phyloP scores from a whole-genome alignment of 306 rosid species.

The Ammopiptanthus mongolicus region DNA sequence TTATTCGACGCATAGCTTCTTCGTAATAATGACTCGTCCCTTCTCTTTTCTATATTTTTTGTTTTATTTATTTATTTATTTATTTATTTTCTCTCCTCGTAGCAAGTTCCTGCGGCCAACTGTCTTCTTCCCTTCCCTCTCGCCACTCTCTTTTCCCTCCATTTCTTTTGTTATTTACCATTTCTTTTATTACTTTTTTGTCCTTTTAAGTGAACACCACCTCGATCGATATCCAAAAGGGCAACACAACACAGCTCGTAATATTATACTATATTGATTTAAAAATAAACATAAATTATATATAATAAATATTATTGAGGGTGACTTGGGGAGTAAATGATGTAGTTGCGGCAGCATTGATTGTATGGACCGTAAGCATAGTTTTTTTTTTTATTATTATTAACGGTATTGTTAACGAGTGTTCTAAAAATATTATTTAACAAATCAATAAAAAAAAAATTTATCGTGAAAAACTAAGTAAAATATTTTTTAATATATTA shows the following conservation, averaged over 20 bases:
- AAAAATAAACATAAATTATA: too few relatives aligned
- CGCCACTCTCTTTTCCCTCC: slow-evolving; percentile 5
- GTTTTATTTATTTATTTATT: neutral
- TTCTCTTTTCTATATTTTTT: neutral
- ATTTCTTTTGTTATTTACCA: neutral
- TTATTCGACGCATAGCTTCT: neutral
- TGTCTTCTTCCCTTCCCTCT: slow-evolving; percentile 8
- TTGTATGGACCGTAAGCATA: too few relatives aligned
- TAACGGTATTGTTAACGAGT: too few relatives aligned
- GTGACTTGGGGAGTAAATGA: too few relatives aligned
- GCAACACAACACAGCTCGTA: neutral
- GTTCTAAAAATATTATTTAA: too few relatives aligned
- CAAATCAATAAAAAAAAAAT: too few relatives aligned
- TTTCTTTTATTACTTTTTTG: neutral
- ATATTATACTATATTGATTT: too few relatives aligned
- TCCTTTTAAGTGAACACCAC: slow-evolving; percentile 4
- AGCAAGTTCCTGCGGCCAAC: slow-evolving; percentile 24
- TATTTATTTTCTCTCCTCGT: neutral
- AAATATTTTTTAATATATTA: too few relatives aligned
- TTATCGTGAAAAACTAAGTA: too few relatives aligned
- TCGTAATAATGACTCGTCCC: neutral
- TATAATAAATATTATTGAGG: too few relatives aligned
- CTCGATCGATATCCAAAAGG: slow-evolving; percentile 12
- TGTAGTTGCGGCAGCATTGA: too few relatives aligned
- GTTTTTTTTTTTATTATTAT: too few relatives aligned